Evolutionary conservation across 192 early-diverging fungal species (phyloP).

Genomic region (Coemansia sp.): DNA sequence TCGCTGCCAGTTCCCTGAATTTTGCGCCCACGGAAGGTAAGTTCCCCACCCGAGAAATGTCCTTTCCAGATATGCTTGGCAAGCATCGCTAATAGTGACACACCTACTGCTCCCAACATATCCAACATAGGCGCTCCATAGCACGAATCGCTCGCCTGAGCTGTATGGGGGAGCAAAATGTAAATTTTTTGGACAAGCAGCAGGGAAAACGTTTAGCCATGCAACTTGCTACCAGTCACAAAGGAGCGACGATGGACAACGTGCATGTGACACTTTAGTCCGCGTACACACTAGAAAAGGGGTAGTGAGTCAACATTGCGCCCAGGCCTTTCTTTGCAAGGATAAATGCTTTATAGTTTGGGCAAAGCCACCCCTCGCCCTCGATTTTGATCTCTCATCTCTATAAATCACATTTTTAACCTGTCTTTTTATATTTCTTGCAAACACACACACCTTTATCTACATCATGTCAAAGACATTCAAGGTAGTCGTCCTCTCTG

Average conservation of each 20-base stretch:
- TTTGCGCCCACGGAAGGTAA: slow-evolving; percentile 52
- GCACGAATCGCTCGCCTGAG: slow-evolving; percentile 24
- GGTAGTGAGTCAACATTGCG: not conserved
- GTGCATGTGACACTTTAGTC: slow-evolving; percentile 4
- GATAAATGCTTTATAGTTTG: not conserved
- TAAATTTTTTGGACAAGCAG: not conserved
- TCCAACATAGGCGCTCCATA: slow-evolving; percentile 21
- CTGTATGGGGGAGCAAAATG: not conserved
- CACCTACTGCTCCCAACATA: not conserved
- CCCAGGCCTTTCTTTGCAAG: not conserved
- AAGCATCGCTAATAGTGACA: not conserved
- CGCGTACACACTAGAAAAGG: not conserved
- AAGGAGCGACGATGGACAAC: not conserved
- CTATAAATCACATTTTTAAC: not conserved
- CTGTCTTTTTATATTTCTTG: not conserved
- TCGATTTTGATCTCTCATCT: slow-evolving; percentile 1
- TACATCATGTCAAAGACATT: slow-evolving; percentile 46
- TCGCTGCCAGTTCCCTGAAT: slow-evolving; percentile 37
- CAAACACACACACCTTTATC: not conserved
- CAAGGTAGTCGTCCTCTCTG: slow-evolving; percentile 79
- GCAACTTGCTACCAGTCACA: not conserved
- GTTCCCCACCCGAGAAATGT: not conserved
- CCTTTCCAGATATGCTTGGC: not conserved
- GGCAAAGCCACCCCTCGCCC: not conserved
- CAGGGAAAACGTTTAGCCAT: slow-evolving; percentile 10